phyloP scores from a whole-genome alignment of 768 basidiomycete species.

The Panaeolus cyanescens region DNA sequence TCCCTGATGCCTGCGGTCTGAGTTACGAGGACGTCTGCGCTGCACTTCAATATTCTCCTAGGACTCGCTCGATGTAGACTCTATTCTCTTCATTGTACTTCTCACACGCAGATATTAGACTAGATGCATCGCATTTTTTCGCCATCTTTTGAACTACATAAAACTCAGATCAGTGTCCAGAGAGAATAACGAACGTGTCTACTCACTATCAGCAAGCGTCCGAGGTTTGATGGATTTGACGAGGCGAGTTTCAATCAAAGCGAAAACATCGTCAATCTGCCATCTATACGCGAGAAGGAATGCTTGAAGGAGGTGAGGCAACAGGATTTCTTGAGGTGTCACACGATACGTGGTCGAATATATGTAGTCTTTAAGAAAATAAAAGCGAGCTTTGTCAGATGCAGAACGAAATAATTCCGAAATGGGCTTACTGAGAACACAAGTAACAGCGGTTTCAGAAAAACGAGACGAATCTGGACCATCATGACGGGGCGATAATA shows the following conservation, averaged over 20 bases:
- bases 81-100: not conserved
- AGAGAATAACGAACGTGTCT: not conserved
- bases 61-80: not conserved
- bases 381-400: not conserved
- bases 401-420: not conserved
- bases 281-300: not conserved
- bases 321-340: not conserved
- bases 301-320: not conserved
- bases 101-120: not conserved
- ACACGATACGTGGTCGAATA: not conserved
- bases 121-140: not conserved
- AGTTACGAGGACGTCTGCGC: no score
- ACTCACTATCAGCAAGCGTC: not conserved
- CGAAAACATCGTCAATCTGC: not conserved
- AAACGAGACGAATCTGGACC: not conserved
- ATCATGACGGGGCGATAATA: not conserved
- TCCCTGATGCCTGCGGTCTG: no score
- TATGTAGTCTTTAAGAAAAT: not conserved
- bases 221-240: not conserved
- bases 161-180: not conserved
- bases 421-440: not conserved
- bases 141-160: not conserved
- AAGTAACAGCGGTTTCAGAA: not conserved
- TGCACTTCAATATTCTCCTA: not conserved
- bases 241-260: not conserved